Percentiles rank a stretch among this genome's conserved stretches.
Evolutionary conservation across 2,329 filamentous ascomycete genomes (phyloP).

Genomic region (Hypoxylon sp.): DNA sequence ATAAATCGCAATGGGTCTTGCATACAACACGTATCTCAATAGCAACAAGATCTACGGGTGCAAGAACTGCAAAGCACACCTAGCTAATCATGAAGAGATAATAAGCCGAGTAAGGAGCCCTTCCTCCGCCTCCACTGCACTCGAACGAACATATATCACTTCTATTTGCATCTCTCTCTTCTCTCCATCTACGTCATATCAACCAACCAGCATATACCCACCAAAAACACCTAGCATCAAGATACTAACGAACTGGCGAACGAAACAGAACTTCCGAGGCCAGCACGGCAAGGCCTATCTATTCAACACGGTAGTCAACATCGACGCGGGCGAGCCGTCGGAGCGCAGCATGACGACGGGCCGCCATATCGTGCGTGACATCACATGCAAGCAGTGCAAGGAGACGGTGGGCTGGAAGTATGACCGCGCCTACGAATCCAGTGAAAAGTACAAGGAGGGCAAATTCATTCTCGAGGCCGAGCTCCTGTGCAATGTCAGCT

Average conservation of each 20-base stretch:
- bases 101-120: slow-evolving; percentile 75
- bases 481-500: slow-evolving; percentile 81
- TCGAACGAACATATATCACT: not conserved
- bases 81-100: slow-evolving; percentile 95
- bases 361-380: slow-evolving; percentile 92
- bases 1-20: slow-evolving; percentile 75
- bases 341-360: slow-evolving; percentile 99
- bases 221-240: slow-evolving; percentile 10
- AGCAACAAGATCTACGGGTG: slow-evolving; percentile 90
- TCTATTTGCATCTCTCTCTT: not conserved
- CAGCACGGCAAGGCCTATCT: slow-evolving; percentile 98
- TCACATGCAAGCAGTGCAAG: slow-evolving; percentile 88
- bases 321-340: slow-evolving; percentile 81
- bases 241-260: no score
- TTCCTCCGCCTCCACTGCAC: slow-evolving; percentile 16
- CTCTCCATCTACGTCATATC: no score
- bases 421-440: slow-evolving; percentile 91
- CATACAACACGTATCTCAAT: slow-evolving; percentile 91
- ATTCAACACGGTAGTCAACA: slow-evolving; percentile 93
- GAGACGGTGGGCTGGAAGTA: slow-evolving; percentile 98
- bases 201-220: not conserved
- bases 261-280: slow-evolving; percentile 94
- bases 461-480: slow-evolving; percentile 97
- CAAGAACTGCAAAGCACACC: slow-evolving; percentile 94
- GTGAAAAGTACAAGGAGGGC: slow-evolving; percentile 98